Percentiles rank a stretch among this genome's conserved stretches.
These are phyloP conservation scores for Inonotus obliquus DNA, from an alignment of 1,284 basidiomycete genomes.

Conservation along the genomic window DNA sequence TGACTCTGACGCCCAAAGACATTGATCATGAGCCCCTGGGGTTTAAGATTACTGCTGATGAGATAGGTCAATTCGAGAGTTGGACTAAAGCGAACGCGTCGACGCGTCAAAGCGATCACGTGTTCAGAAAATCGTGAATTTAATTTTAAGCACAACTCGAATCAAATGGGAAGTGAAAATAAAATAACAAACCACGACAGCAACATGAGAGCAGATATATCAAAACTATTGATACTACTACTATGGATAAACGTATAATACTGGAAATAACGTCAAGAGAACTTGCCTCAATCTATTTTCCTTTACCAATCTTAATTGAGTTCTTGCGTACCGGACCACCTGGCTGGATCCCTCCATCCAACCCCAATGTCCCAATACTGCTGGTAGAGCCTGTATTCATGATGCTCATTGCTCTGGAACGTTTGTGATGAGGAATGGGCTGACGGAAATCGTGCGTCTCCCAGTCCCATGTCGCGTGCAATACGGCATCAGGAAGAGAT, in stretches of 20 bases:
- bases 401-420: slow-evolving; percentile 1
- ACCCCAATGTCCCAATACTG: neutral
- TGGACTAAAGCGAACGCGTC: neutral
- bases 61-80: no score
- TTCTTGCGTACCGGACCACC: slow-evolving; percentile 2
- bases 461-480: slow-evolving; percentile 74
- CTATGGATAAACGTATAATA: neutral
- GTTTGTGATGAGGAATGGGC: slow-evolving; percentile 34
- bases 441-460: slow-evolving; percentile 59
- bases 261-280: neutral
- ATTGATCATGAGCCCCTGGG: neutral
- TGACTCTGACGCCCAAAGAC: neutral
- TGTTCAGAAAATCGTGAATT: neutral
- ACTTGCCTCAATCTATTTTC: neutral
- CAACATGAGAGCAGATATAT: neutral
- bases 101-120: neutral
- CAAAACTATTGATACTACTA: neutral
- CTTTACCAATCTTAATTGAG: slow-evolving; percentile 13
- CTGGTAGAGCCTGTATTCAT: neutral
- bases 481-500: slow-evolving; percentile 55
- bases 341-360: neutral
- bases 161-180: neutral
- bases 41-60: neutral
- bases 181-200: neutral
- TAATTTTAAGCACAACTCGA: neutral